Evolutionary conservation across 108 stramenopile genomes (phyloP).

Genomic region (Fragilaria crotonensis): DNA sequence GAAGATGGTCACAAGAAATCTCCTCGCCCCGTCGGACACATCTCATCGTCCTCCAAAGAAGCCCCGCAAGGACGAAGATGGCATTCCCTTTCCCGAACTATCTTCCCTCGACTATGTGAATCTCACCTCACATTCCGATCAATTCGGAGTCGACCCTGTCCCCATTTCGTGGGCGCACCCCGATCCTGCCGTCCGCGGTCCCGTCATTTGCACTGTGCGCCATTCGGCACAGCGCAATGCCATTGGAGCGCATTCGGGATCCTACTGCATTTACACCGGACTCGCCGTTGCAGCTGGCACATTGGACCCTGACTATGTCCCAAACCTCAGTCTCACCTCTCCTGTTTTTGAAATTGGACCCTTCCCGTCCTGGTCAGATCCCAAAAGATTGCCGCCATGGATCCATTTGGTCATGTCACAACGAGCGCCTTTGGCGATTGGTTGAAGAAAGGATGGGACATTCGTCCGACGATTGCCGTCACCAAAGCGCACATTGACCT

Average conservation of each 20-base stretch:
- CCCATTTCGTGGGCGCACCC: slow-evolving; percentile 89
- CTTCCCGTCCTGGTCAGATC: slow-evolving; percentile 88
- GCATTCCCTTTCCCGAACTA: slow-evolving; percentile 38
- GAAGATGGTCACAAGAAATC: no score
- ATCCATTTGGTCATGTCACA: slow-evolving; percentile 92
- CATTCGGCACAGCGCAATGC: slow-evolving; percentile 91
- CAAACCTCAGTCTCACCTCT: slow-evolving; percentile 82
- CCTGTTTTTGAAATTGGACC: slow-evolving; percentile 97
- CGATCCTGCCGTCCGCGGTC: slow-evolving; percentile 82
- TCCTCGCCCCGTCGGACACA: not conserved
- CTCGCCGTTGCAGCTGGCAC: slow-evolving; percentile 93
- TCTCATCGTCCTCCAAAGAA: not conserved
- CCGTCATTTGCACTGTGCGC: slow-evolving; percentile 92
- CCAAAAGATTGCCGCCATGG: slow-evolving; percentile 93
- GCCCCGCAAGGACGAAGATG: not conserved
- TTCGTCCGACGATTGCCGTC: slow-evolving; percentile 99
- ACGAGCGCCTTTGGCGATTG: slow-evolving; percentile 78
- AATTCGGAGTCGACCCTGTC: slow-evolving; percentile 90
- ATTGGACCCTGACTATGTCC: slow-evolving; percentile 91
- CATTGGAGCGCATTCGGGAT: slow-evolving; percentile 96
- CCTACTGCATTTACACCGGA: slow-evolving; percentile 96
- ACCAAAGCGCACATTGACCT: slow-evolving; percentile 99
- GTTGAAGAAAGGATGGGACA: slow-evolving; percentile 95
- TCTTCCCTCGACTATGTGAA: slow-evolving; percentile 72
- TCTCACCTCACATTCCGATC: slow-evolving; percentile 84